Conservation (phyloP, 1,284 basidiomycete genomes). For the Cutaneotrichosporon sp. region DNA sequence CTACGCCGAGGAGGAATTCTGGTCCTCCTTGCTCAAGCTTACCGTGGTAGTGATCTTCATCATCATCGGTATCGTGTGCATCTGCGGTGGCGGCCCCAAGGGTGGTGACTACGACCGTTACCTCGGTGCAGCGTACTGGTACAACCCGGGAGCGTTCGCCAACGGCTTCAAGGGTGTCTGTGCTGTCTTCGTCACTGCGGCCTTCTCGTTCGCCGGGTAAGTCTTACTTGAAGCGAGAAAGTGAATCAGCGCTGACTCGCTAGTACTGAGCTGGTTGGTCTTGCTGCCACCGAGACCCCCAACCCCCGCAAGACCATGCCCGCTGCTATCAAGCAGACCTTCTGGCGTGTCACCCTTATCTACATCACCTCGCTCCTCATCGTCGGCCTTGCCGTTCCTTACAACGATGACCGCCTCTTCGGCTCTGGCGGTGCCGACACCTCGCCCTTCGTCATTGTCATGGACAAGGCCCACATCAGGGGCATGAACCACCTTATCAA, state of each 20-base stretch:
- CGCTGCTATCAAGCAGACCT: conserved; percentile 20
- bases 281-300: conserved; percentile 15
- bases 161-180: conserved; percentile 52
- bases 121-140: conserved; percentile 37
- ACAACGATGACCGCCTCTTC: conserved; percentile 38
- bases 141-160: conserved; percentile 46
- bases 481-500: conserved; percentile 52
- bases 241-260: conserved; percentile 39
- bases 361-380: conserved; percentile 53
- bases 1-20: conserved; percentile 49
- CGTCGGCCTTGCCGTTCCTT: conserved; percentile 52
- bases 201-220: conserved; percentile 69
- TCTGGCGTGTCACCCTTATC: conserved; percentile 59
- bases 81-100: conserved; percentile 42
- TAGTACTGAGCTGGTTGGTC: conserved; percentile 31
- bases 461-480: conserved; percentile 47
- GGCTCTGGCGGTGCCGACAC: conserved; percentile 48
- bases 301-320: conserved; percentile 34
- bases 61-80: conserved; percentile 39
- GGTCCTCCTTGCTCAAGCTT: conserved; percentile 45
- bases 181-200: conserved; percentile 52
- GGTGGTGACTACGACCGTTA: conserved; percentile 35
- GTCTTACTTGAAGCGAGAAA: neutral
- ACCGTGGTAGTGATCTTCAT: conserved; percentile 47
- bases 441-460: conserved; percentile 54